Base-by-base conservation (phyloP, 805 yeast species). In the Saccharomycopsis vini region DNA sequence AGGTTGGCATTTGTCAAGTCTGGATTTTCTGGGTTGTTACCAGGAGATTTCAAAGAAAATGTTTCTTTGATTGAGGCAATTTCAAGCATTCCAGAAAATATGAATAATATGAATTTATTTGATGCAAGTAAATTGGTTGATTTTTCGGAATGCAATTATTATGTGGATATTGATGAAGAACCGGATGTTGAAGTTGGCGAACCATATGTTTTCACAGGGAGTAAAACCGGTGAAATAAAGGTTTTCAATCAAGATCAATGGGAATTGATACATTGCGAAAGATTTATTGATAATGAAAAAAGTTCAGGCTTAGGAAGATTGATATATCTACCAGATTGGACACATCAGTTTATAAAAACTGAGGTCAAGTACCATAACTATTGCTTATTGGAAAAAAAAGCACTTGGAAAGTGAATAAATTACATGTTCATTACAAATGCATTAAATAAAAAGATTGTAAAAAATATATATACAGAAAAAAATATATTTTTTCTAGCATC, bases 11-110 rank as follows among this genome's bases (percentile, higher is more conserved):
- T 86, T 59, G 75, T 84, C 7, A 65, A 69, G 44, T 79, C 87
- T 45, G 92, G 90, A 1, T 90, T 89, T 61, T 75, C 80, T 58
- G 97, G 97, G 0, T 64, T 89, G 49, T 64, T 90, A 29, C 97
- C 97, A 0, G 95, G 94, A 2, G 92, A 86, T 54, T 90, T 89
- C 56, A 55, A 58, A 3, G 95, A 80, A 52, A 53, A 56, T 1
- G 53, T 39, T 1, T 53, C 51, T 4, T 51, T 58, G 16, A 38
- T 53, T 7, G 50, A 56, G 2, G 50, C 67, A 0, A 71, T 83
- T 0, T 68, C 81, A 19, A 48, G 52, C 1, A 54, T 69, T 1
- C 92, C 95, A 1, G 39, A 51, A 1, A 74, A 79, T 3, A 83
- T 86, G 87, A 89, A 90, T 57, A 80, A 87, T 54, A 63, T 67